These are phyloP conservation scores for Theileria annulata DNA, from an alignment of 169 alveolate species.

Conservation along the genomic window DNA sequence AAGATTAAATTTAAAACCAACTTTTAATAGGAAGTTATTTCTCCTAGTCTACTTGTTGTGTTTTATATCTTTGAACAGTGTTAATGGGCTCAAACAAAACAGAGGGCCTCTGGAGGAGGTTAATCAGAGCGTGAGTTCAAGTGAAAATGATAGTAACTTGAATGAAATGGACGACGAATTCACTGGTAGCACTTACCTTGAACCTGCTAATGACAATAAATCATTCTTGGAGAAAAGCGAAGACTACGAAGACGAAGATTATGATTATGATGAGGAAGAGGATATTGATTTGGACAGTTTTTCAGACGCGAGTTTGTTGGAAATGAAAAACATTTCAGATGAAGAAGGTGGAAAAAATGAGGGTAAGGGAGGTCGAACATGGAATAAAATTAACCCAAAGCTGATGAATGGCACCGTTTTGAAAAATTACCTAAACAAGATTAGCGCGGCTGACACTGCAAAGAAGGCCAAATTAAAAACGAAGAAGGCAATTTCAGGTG, in stretches of 20 bases:
- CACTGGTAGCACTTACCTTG: constrained; percentile 17
- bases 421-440: constrained; percentile 13
- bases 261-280: constrained; percentile 4
- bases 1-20: background rate
- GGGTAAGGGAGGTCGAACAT: background rate
- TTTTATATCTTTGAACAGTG: background rate
- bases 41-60: background rate
- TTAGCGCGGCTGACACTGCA: constrained; percentile 20
- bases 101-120: constrained; percentile 13
- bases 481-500: background rate
- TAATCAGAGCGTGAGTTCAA: background rate
- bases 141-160: background rate
- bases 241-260: constrained; percentile 31
- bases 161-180: constrained; percentile 7
- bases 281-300: background rate
- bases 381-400: constrained; percentile 11
- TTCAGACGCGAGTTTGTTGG: constrained; percentile 3
- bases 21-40: background rate
- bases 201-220: background rate
- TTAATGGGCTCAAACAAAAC: constrained; percentile 11
- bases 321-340: background rate
- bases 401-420: background rate
- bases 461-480: constrained; percentile 6
- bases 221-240: constrained; percentile 11
- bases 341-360: background rate